These are phyloP conservation scores for Russula lepida DNA, from an alignment of 768 basidiomycete species.

Conservation along the genomic window DNA sequence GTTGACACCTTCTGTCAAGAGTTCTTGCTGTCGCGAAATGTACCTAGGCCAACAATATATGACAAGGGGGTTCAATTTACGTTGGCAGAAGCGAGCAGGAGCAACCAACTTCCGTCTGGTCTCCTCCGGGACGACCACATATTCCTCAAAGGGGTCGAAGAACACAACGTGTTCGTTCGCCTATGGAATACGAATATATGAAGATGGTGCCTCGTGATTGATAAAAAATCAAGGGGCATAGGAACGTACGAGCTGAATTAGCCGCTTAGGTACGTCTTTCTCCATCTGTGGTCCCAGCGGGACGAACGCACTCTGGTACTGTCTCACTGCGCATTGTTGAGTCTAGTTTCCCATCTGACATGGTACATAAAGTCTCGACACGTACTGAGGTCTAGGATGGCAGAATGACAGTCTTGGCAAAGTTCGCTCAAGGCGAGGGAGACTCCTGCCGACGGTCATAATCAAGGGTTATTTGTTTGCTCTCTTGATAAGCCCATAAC, in stretches of 20 bases:
- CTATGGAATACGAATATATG: background rate
- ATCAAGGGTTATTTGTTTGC: no score
- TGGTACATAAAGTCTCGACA: no score
- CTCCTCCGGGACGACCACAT: constrained; percentile 3
- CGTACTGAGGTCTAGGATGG: constrained; percentile 10
- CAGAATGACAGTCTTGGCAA: background rate
- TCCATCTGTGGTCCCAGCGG: constrained; percentile 6
- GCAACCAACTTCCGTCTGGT: constrained; percentile 8
- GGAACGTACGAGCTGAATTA: background rate
- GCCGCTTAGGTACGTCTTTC: constrained; percentile 12
- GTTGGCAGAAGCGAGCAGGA: background rate
- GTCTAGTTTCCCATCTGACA: background rate
- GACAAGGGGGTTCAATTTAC: no score
- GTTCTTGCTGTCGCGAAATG: background rate
- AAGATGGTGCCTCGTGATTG: background rate
- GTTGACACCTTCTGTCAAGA: background rate
- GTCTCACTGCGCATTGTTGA: constrained; percentile 2
- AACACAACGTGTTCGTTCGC: constrained; percentile 1
- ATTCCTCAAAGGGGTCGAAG: constrained; percentile 10
- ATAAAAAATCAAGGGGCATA: background rate
- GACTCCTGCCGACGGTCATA: background rate
- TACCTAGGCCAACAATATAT: background rate
- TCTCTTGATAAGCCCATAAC: background rate
- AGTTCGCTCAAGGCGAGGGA: constrained; percentile 11
- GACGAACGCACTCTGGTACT: constrained; percentile 9